phyloP scores from a whole-genome alignment of 1,284 basidiomycete genomes.

The Sanghuangporus baumii region DNA sequence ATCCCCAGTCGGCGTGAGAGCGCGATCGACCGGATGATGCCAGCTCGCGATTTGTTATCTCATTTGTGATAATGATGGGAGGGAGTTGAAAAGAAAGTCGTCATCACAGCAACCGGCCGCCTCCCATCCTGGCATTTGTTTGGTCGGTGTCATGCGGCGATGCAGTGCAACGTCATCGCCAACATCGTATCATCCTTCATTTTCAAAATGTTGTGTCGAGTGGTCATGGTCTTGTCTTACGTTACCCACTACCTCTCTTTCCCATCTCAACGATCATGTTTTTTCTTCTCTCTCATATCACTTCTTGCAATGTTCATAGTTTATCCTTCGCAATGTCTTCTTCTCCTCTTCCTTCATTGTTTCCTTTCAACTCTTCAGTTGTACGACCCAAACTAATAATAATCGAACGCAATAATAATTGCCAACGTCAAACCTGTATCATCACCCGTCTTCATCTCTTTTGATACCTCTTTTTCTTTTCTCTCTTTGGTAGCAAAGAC shows the following conservation, averaged over 20 bases:
- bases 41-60: background rate
- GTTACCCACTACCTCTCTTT: background rate
- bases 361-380: background rate
- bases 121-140: background rate
- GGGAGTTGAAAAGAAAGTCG: background rate
- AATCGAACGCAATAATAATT: background rate
- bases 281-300: background rate
- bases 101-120: background rate
- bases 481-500: no score
- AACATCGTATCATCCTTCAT: no score
- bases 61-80: background rate
- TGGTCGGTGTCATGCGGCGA: no score
- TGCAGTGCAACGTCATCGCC: no score
- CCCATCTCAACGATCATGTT: background rate
- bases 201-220: no score
- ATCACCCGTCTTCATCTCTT: background rate
- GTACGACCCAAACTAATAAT: background rate
- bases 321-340: background rate
- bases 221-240: background rate
- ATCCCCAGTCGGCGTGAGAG: constrained; percentile 1
- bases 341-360: background rate
- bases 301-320: background rate
- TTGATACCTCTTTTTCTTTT: background rate
- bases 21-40: background rate
- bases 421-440: background rate